Evolutionary conservation across 1,284 basidiomycete genomes (phyloP).

Genomic region (Rhodotorula sp.): DNA sequence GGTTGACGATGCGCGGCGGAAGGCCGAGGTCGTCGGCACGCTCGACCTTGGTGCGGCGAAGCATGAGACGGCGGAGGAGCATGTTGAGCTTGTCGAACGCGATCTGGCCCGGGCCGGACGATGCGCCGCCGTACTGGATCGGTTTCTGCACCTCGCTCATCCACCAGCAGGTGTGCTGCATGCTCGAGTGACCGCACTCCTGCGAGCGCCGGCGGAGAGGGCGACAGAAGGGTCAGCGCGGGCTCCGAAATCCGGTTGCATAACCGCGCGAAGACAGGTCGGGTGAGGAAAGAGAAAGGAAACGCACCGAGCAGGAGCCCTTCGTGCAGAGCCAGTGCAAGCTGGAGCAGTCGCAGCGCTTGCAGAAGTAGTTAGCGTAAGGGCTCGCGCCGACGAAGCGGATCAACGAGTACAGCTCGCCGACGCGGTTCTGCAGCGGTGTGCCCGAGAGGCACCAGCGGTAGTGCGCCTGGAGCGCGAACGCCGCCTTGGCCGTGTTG

Average conservation of each 20-base stretch:
- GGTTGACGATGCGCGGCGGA: conserved; percentile 89
- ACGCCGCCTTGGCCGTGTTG: conserved; percentile 94
- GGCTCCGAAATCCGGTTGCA: too few species aligned
- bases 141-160: conserved; percentile 92
- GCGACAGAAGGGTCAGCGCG: background rate
- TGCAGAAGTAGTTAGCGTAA: conserved; percentile 83
- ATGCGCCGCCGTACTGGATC: conserved; percentile 71
- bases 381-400: conserved; percentile 70
- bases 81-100: conserved; percentile 91
- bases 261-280: too few species aligned
- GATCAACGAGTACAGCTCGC: conserved; percentile 94
- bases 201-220: background rate
- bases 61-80: conserved; percentile 93
- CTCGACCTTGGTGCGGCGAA: conserved; percentile 75
- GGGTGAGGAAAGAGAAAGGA: too few species aligned
- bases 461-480: conserved; percentile 77
- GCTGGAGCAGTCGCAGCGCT: conserved; percentile 76
- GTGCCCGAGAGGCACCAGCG: conserved; percentile 89
- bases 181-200: conserved; percentile 51
- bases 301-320: conserved; percentile 79
- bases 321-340: conserved; percentile 87
- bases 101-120: conserved; percentile 66
- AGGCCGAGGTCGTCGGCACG: conserved; percentile 94
- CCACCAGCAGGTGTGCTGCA: conserved; percentile 84
- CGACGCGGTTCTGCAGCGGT: conserved; percentile 78